These are phyloP conservation scores for Tulasnella sp. DNA, from an alignment of 768 basidiomycete genomes.

Conservation along the genomic window DNA sequence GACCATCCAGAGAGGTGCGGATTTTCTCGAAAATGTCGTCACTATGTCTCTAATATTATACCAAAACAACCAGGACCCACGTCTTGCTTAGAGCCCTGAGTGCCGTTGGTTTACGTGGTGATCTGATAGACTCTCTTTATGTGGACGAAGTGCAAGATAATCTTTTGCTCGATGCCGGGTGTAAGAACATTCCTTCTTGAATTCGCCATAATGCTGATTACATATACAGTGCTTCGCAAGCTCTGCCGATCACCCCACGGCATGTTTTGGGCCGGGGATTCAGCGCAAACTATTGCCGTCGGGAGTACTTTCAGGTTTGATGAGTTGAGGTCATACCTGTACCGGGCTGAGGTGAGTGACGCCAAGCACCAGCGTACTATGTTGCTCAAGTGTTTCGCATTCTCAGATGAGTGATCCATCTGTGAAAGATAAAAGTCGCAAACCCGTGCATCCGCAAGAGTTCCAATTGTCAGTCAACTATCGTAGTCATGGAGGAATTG, in stretches of 20 bases:
- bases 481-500: constrained; percentile 58
- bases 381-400: too few species aligned
- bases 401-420: background rate
- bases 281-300: constrained; percentile 61
- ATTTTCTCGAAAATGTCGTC: constrained; percentile 6
- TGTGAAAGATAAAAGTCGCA: background rate
- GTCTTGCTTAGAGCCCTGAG: background rate
- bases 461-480: constrained; percentile 56
- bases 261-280: constrained; percentile 38
- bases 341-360: constrained; percentile 41
- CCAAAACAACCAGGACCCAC: background rate
- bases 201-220: too few species aligned
- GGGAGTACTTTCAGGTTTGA: constrained; percentile 62
- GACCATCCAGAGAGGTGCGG: constrained; percentile 49
- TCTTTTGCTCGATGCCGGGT: constrained; percentile 46
- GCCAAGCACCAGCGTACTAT: background rate
- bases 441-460: constrained; percentile 2
- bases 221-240: constrained; percentile 1
- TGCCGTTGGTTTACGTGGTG: background rate
- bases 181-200: too few species aligned
- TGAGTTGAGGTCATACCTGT: constrained; percentile 55
- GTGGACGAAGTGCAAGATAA: constrained; percentile 66
- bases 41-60: background rate
- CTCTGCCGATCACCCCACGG: constrained; percentile 8
- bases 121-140: constrained; percentile 43